Evolutionary conservation across 2,329 filamentous ascomycete species (phyloP).

Genomic region (Colletotrichum cordylinicola): DNA sequence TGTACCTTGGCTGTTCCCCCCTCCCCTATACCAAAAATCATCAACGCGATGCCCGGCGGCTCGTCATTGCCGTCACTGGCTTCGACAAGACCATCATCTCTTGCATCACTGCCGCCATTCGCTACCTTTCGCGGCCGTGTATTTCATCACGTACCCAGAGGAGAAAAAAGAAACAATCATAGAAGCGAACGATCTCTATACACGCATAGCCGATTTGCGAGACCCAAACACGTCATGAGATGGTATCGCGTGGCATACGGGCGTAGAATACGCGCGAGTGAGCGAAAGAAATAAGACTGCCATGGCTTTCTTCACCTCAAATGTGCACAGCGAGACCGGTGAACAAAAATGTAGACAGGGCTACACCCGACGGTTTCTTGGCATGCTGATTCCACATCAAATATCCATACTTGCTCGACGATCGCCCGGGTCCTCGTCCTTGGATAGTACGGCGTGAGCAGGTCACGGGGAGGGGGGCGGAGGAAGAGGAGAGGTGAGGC

Average conservation of each 20-base stretch:
- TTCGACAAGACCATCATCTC: not conserved
- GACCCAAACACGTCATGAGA: not conserved
- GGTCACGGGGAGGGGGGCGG: not conserved
- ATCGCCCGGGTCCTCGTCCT: not conserved
- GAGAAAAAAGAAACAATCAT: not conserved
- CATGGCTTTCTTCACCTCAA: not conserved
- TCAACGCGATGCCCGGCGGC: not conserved
- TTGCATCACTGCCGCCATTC: not conserved
- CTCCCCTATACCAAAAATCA: not conserved
- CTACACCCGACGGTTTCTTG: not conserved
- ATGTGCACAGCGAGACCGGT: not conserved
- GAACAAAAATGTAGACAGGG: not conserved
- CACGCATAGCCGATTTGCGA: not conserved
- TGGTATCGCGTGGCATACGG: not conserved
- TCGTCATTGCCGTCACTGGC: not conserved
- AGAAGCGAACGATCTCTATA: not conserved
- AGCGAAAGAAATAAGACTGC: not conserved
- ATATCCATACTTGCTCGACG: not conserved
- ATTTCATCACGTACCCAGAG: not conserved
- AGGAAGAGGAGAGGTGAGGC: not conserved
- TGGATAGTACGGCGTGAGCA: not conserved
- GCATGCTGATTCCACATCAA: conserved; percentile 15
- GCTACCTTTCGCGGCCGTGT: not conserved
- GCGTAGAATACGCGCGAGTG: not conserved
- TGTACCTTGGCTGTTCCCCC: not conserved